phyloP scores from a whole-genome alignment of 352 stramenopile genomes.

The Globisporangium abappressorium region DNA sequence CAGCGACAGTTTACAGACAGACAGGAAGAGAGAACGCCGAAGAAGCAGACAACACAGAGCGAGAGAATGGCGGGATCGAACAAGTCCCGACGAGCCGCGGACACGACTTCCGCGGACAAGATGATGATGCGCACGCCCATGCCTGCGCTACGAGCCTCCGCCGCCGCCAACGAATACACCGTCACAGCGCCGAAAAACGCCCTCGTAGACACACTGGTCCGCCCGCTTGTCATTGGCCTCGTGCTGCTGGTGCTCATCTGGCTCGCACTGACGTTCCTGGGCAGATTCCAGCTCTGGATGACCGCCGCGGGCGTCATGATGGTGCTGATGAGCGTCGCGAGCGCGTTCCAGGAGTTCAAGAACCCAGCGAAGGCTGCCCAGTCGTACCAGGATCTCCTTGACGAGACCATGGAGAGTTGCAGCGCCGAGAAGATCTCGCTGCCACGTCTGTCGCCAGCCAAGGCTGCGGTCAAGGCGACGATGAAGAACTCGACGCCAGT shows the following conservation, averaged over 20 bases:
- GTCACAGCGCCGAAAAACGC: conserved; percentile 2
- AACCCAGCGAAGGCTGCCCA: conserved; percentile 28
- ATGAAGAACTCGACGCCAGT: conserved; percentile 17
- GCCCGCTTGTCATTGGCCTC: conserved; percentile 25
- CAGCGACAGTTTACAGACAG: not conserved
- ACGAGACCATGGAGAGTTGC: conserved; percentile 56
- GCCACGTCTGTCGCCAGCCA: conserved; percentile 39
- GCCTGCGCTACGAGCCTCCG: conserved; percentile 16
- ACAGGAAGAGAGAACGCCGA: not conserved
- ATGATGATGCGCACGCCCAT: not conserved
- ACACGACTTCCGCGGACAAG: conserved; percentile 7
- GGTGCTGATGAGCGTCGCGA: conserved; percentile 57
- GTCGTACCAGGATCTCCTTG: conserved; percentile 55
- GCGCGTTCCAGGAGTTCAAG: conserved; percentile 62
- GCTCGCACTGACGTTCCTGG: conserved; percentile 45
- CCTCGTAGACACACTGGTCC: conserved; percentile 20
- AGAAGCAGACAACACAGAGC: not conserved
- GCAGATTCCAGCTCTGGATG: conserved; percentile 68
- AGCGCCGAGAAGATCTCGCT: conserved; percentile 45
- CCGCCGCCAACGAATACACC: conserved; percentile 22
- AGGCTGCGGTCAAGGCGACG: conserved; percentile 13
- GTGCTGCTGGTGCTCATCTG: conserved; percentile 42
- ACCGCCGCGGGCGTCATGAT: conserved; percentile 55
- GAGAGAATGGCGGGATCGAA: conserved; percentile 8
- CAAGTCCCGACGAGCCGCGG: conserved; percentile 12